Evolutionary conservation across 306 rosid genomes (phyloP), one percentile per base, ranked within the genome.

Genomic region (Elaeagnus macrophylla): DNA sequence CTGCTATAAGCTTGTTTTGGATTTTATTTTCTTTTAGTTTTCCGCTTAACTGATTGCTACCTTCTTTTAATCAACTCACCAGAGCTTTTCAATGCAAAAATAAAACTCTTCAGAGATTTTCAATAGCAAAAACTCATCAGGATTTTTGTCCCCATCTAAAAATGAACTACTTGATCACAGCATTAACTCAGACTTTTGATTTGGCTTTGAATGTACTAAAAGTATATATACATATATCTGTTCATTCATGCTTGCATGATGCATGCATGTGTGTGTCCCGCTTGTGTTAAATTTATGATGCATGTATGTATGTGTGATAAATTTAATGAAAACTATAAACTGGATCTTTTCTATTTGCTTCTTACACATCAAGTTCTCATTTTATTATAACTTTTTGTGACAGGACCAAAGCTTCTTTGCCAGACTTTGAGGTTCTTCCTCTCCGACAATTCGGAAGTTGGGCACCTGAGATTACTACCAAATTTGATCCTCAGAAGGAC

Each of bases 391-490:
- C 37, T 67, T 62, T 56, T 36, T 49, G 69, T 54, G 43, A 54
- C 95, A 90, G 97, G 80, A 78, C 65, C 17, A 75, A 65, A 73
- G 97, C 95, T 61, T 79, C 86, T 78, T 74, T 90, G 83, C 84
- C 85, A 51, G 88, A 84, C 57, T 90, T 90, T 67, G 65, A 81
- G 50, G 88, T 86, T 74, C 83, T 90, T 36, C 95, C 97, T 61
- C 95, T 90, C 39, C 80, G 62, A 32, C 90, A 90, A 75, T 86
- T 90, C 70, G 97, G 94, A 78, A 72, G 45, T 59, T 90, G 95
- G 97, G 97, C 91, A 18, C 97, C 95, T 57, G 95, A 81, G 64
- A 72, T 90, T 61, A 62, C 73, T 52, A 60, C 76, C 44, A 83
- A 77, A 56, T 74, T 86, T 37, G 84, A 90, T 68, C 84, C 86